These are phyloP conservation scores for Lantana camara DNA, from an alignment of 257 asterid genomes.

Conservation along the genomic window DNA sequence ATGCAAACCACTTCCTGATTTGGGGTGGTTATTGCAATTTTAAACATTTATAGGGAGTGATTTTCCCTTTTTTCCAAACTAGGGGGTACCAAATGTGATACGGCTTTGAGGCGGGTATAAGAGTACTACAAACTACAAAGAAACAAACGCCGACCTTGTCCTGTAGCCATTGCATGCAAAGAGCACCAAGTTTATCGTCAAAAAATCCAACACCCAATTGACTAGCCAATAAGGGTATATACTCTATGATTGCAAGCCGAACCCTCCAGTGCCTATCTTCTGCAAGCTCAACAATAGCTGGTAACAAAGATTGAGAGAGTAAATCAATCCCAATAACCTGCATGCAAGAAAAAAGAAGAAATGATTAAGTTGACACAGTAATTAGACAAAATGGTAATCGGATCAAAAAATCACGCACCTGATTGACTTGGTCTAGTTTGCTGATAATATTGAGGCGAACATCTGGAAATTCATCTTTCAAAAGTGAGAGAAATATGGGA, in stretches of 20 bases:
- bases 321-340: constrained; percentile 86
- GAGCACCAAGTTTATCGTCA: constrained; percentile 85
- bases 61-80: too few species aligned
- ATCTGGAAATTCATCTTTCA: constrained; percentile 87
- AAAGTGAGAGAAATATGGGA: constrained; percentile 80
- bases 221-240: constrained; percentile 82
- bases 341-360: constrained; percentile 15
- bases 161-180: constrained; percentile 90
- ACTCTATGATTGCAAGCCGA: constrained; percentile 82
- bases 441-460: constrained; percentile 86
- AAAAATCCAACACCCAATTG: constrained; percentile 82
- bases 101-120: too few species aligned
- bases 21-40: too few species aligned
- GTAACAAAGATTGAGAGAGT: constrained; percentile 74
- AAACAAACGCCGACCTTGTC: constrained; percentile 58
- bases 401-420: constrained; percentile 49
- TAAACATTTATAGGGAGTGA: too few species aligned
- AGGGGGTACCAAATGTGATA: too few species aligned
- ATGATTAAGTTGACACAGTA: background rate
- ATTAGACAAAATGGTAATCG: background rate
- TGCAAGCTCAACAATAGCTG: constrained; percentile 88
- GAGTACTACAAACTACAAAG: too few species aligned
- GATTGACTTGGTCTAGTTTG: constrained; percentile 91
- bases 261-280: constrained; percentile 94
- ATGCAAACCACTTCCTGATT: too few species aligned